Conservation (phyloP, 1,139 yeast species). For the Casaregolazyma lundiana region DNA sequence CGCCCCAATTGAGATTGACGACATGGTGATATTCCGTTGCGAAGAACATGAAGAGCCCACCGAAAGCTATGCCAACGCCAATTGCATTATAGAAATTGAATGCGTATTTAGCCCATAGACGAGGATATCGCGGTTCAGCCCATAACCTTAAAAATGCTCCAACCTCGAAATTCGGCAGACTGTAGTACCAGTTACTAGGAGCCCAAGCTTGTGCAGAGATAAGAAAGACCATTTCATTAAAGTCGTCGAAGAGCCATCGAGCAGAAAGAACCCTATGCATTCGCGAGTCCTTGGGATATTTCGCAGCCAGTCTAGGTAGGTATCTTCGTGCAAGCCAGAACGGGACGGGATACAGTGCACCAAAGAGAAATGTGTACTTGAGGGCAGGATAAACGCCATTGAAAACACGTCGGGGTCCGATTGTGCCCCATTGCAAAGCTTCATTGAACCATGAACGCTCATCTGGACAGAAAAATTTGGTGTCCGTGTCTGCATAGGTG, state of each 20-base stretch:
- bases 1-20: slow-evolving; percentile 51
- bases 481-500: slow-evolving; percentile 22
- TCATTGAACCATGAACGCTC: slow-evolving; percentile 46
- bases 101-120: slow-evolving; percentile 46
- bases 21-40: slow-evolving; percentile 42
- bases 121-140: slow-evolving; percentile 44
- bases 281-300: slow-evolving; percentile 4
- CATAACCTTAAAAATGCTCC: slow-evolving; percentile 50
- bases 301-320: slow-evolving; percentile 38
- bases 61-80: slow-evolving; percentile 45
- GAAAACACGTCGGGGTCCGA: slow-evolving; percentile 61
- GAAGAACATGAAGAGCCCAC: slow-evolving; percentile 45
- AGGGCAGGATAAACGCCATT: slow-evolving; percentile 43
- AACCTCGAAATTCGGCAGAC: slow-evolving; percentile 45
- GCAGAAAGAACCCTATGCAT: too few relatives aligned
- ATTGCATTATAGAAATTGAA: slow-evolving; percentile 52
- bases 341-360: slow-evolving; percentile 33
- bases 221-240: slow-evolving; percentile 51
- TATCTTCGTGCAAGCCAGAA: too few relatives aligned
- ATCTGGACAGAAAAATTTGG: slow-evolving; percentile 35
- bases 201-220: slow-evolving; percentile 37
- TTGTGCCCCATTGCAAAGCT: slow-evolving; percentile 59
- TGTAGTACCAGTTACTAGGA: slow-evolving; percentile 53
- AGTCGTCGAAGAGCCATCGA: slow-evolving; percentile 20
- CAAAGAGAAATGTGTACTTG: slow-evolving; percentile 37